Conservation (phyloP, 805 yeast genomes). For the Lachancea waltii region DNA sequence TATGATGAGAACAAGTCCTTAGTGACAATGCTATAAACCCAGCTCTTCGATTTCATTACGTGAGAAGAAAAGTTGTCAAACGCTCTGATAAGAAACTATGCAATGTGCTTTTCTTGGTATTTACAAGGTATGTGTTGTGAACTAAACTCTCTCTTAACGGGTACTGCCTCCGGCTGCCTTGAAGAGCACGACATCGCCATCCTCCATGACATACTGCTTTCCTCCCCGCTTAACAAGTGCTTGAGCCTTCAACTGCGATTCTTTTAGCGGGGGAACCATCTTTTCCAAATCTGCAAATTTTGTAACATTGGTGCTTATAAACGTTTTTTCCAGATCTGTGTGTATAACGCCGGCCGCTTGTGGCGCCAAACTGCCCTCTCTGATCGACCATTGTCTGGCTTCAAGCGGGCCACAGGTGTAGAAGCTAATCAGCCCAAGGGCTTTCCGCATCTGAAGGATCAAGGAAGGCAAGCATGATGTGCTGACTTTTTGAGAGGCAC, state of each 20-base stretch:
- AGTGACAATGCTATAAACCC: slow-evolving; percentile 37
- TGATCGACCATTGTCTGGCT: slow-evolving; percentile 84
- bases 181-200: slow-evolving; percentile 74
- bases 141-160: slow-evolving; percentile 15
- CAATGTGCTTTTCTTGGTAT: not conserved
- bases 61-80: slow-evolving; percentile 34
- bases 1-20: slow-evolving; percentile 36
- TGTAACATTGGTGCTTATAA: slow-evolving; percentile 69
- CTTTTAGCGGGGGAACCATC: slow-evolving; percentile 21
- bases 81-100: slow-evolving; percentile 28
- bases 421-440: slow-evolving; percentile 67
- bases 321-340: slow-evolving; percentile 75
- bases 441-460: slow-evolving; percentile 57
- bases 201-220: slow-evolving; percentile 71
- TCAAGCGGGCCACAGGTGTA: slow-evolving; percentile 85
- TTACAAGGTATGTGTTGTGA: slow-evolving; percentile 8
- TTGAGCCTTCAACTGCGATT: slow-evolving; percentile 23
- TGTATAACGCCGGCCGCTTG: slow-evolving; percentile 90
- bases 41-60: slow-evolving; percentile 35
- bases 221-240: slow-evolving; percentile 41
- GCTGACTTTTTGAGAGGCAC: slow-evolving; percentile 25
- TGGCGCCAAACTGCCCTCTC: slow-evolving; percentile 70
- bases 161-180: slow-evolving; percentile 64
- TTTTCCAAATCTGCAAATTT: slow-evolving; percentile 53
- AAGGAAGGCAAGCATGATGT: slow-evolving; percentile 54